A percentile compares a stretch with the other conserved stretches of the same genome.
Evolutionary conservation across 192 early-diverging fungal species (phyloP).

Genomic region (Pilobolus umbonatus): DNA sequence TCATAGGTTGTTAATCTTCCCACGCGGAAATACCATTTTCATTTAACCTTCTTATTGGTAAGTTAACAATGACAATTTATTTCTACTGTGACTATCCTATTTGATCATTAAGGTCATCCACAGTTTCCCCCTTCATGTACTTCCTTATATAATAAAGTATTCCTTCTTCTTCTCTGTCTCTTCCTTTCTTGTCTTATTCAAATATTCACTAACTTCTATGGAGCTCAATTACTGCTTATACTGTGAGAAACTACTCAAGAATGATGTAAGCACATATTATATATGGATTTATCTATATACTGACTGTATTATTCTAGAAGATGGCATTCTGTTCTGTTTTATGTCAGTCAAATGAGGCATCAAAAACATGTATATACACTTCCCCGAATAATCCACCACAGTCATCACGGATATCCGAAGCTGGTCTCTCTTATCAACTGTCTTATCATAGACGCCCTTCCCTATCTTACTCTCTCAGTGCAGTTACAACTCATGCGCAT

Average conservation of each 20-base stretch:
- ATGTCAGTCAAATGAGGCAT: constrained; percentile 14
- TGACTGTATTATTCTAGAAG: background rate
- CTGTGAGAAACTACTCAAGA: constrained; percentile 5
- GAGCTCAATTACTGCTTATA: constrained; percentile 2
- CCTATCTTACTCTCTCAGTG: background rate
- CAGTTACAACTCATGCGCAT: background rate
- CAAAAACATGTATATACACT: background rate
- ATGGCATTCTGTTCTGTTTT: constrained; percentile 2
- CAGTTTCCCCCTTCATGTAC: no score
- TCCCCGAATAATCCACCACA: background rate
- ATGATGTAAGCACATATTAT: constrained; percentile 1
- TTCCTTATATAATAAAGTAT: no score
- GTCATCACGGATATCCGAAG: background rate
- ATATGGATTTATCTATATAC: background rate
- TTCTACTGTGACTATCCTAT: no score
- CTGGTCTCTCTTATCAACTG: constrained; percentile 9
- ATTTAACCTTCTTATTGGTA: no score
- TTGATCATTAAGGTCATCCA: no score
- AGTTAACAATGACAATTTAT: no score
- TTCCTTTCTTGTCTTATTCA: no score
- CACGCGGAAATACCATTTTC: no score
- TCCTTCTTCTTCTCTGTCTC: no score
- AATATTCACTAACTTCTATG: background rate
- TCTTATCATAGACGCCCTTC: constrained; percentile 14
- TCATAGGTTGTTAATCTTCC: no score